Percentiles rank a stretch among this genome's conserved stretches.
Conservation (phyloP, 345 rosid genomes). For the Iberis pinnata region DNA sequence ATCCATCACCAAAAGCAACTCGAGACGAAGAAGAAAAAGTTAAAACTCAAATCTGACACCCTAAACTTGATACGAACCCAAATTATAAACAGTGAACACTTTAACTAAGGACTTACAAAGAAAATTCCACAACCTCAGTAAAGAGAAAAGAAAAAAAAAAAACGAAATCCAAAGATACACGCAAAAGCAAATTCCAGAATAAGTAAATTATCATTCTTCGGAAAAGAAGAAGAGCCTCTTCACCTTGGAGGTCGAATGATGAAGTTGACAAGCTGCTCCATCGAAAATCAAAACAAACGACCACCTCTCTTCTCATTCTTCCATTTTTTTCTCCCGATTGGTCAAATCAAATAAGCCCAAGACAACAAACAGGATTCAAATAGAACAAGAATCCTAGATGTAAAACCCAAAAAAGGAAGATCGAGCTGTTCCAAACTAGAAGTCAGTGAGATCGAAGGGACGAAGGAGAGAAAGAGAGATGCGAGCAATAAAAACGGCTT, state of each 20-base stretch:
- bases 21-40: background rate
- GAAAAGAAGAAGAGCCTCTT: background rate
- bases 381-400: background rate
- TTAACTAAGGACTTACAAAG: too few relatives aligned
- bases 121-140: too few relatives aligned
- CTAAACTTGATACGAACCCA: background rate
- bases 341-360: background rate
- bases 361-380: background rate
- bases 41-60: slow-evolving; percentile 13
- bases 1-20: slow-evolving; percentile 10
- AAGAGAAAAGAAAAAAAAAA: background rate
- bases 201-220: background rate
- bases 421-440: slow-evolving; percentile 19
- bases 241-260: slow-evolving; percentile 97
- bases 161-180: background rate
- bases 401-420: slow-evolving; percentile 8
- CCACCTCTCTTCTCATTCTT: slow-evolving; percentile 12
- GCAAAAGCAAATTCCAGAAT: background rate
- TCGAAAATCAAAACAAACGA: slow-evolving; percentile 9
- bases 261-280: slow-evolving; percentile 69
- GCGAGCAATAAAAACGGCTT: slow-evolving; percentile 18
- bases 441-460: slow-evolving; percentile 19
- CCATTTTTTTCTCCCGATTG: background rate
- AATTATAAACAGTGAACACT: background rate
- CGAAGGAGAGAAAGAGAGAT: background rate